A percentile compares a stretch with the other conserved stretches of the same genome.
phyloP scores from a whole-genome alignment of 129 eudicot species.

The Flaveria robusta region DNA sequence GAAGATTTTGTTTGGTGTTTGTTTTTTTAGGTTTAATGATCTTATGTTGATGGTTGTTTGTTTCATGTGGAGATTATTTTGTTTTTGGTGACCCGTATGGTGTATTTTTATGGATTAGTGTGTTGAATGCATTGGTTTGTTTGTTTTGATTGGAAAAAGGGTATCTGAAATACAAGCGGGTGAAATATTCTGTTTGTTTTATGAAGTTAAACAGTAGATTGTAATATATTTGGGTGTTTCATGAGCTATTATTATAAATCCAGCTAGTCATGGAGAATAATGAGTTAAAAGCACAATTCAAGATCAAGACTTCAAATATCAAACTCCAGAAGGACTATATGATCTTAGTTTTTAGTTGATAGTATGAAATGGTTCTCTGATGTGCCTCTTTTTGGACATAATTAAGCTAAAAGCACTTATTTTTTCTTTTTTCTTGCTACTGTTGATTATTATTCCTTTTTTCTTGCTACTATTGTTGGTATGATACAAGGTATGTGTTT shows the following conservation, averaged over 20 bases:
- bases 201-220: not conserved
- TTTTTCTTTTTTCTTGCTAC: too few relatives aligned
- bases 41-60: slow-evolving; percentile 5
- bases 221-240: not conserved
- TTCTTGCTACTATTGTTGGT: too few relatives aligned
- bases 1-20: not conserved
- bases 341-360: not conserved
- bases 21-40: not conserved
- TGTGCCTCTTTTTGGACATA: too few relatives aligned
- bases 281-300: not conserved
- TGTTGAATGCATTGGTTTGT: not conserved
- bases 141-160: too few relatives aligned
- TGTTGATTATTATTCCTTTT: too few relatives aligned
- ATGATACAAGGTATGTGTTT: slow-evolving; percentile 1
- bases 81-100: not conserved
- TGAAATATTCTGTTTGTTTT: not conserved
- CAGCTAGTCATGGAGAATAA: not conserved
- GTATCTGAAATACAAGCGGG: too few relatives aligned
- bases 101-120: not conserved
- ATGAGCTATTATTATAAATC: not conserved
- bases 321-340: not conserved
- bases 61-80: not conserved
- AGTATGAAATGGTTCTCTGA: not conserved
- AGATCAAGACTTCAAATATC: not conserved
- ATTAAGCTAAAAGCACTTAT: not conserved